Percentiles rank a stretch among this genome's conserved stretches.
These are phyloP conservation scores for Psilocybe azurescens DNA, from an alignment of 768 basidiomycete genomes.

Conservation along the genomic window DNA sequence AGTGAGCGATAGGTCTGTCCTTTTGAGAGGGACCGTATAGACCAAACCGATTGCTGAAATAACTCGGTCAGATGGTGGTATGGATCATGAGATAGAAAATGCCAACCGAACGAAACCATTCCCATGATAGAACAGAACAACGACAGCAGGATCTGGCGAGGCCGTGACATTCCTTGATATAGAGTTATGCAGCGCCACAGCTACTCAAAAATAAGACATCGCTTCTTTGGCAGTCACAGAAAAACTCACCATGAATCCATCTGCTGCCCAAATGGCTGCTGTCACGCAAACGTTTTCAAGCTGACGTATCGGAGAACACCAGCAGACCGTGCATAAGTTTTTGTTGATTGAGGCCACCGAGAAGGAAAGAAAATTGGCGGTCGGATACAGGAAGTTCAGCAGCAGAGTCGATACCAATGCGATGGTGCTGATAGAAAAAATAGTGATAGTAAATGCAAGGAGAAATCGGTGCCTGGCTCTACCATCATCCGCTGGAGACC, in stretches of 20 bases:
- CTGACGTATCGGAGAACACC: background rate
- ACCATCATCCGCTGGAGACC: background rate
- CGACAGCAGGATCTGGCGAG: background rate
- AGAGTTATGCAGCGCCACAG: background rate
- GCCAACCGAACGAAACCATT: background rate
- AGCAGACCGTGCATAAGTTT: conserved; percentile 1
- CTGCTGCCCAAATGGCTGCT: conserved; percentile 9
- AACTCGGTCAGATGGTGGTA: background rate
- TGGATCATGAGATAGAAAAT: background rate
- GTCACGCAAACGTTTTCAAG: conserved; percentile 5
- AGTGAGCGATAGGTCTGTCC: background rate
- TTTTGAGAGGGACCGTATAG: background rate
- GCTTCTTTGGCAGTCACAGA: background rate
- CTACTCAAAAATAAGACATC: background rate
- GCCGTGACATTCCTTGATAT: background rate
- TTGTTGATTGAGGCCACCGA: background rate
- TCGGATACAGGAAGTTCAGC: background rate
- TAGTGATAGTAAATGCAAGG: background rate
- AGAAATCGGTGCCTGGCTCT: background rate
- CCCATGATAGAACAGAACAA: background rate
- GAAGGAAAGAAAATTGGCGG: background rate
- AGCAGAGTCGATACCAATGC: background rate
- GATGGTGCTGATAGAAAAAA: background rate
- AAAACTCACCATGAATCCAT: conserved; percentile 14
- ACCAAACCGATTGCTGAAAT: background rate